These are phyloP conservation scores for Sisymbrium irio DNA, from an alignment of 345 rosid genomes.

Conservation along the genomic window DNA sequence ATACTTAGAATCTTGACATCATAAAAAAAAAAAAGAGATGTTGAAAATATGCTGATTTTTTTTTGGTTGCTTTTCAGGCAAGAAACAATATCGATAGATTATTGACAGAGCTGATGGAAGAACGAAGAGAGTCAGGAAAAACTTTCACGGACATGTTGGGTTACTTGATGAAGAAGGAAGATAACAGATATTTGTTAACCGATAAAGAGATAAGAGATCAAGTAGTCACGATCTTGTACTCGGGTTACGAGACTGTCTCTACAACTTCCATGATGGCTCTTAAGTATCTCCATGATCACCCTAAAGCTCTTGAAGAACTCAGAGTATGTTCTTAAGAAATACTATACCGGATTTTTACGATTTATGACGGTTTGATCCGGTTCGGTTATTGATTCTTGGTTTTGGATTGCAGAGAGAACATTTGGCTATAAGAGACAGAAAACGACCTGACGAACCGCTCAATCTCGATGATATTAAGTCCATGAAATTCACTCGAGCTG, in stretches of 20 bases:
- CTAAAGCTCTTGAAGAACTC: constrained; percentile 62
- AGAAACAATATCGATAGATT: constrained; percentile 56
- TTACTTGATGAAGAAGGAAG: constrained; percentile 57
- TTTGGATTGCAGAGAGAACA: constrained; percentile 68
- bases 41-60: background rate
- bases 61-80: constrained; percentile 44
- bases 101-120: constrained; percentile 47
- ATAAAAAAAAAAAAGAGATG: background rate
- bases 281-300: constrained; percentile 84
- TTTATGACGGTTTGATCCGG: background rate
- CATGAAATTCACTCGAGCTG: constrained; percentile 89
- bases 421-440: constrained; percentile 55
- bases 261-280: constrained; percentile 91
- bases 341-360: background rate
- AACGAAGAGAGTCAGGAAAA: constrained; percentile 52
- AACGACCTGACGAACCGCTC: constrained; percentile 65
- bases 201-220: constrained; percentile 83
- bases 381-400: background rate
- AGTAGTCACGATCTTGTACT: constrained; percentile 67
- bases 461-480: constrained; percentile 63
- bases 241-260: constrained; percentile 87
- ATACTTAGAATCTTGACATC: background rate
- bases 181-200: constrained; percentile 40
- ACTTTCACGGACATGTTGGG: constrained; percentile 65
- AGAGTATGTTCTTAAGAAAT: constrained; percentile 44